phyloP scores from a whole-genome alignment of 345 rosid species.

The Erysimum cheiranthoides region DNA sequence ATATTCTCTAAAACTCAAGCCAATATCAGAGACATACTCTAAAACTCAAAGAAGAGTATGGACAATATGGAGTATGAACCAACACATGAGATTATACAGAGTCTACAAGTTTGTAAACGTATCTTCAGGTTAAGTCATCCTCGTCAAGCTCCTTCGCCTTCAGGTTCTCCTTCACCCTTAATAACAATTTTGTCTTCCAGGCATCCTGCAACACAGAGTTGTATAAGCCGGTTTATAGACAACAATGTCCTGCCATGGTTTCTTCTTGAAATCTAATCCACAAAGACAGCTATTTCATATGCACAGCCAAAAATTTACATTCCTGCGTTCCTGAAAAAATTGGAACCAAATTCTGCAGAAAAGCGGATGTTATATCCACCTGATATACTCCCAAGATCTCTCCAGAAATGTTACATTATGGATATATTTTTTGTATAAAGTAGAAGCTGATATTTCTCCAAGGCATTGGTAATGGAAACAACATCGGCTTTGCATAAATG shows the following conservation, averaged over 20 bases:
- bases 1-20: background rate
- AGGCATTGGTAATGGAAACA: conserved; percentile 76
- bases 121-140: conserved; percentile 76
- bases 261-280: no score
- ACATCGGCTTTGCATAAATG: conserved; percentile 82
- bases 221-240: background rate
- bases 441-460: conserved; percentile 78
- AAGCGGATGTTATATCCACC: background rate
- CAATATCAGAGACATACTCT: background rate
- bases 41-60: background rate
- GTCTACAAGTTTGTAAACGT: background rate
- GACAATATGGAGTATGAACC: background rate
- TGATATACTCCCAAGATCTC: background rate
- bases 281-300: no score
- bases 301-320: no score
- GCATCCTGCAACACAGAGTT: conserved; percentile 54
- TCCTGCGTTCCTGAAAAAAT: conserved; percentile 89
- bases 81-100: background rate
- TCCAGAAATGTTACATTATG: background rate
- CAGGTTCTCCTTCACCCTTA: conserved; percentile 89
- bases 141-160: conserved; percentile 87
- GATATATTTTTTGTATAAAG: no score
- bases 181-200: conserved; percentile 83
- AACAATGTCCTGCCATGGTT: no score
- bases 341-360: conserved; percentile 77